A percentile compares a stretch with the other conserved stretches of the same genome.
Evolutionary conservation across 2,329 filamentous ascomycete species (phyloP).

Genomic region (Rugonectria rugulosa): DNA sequence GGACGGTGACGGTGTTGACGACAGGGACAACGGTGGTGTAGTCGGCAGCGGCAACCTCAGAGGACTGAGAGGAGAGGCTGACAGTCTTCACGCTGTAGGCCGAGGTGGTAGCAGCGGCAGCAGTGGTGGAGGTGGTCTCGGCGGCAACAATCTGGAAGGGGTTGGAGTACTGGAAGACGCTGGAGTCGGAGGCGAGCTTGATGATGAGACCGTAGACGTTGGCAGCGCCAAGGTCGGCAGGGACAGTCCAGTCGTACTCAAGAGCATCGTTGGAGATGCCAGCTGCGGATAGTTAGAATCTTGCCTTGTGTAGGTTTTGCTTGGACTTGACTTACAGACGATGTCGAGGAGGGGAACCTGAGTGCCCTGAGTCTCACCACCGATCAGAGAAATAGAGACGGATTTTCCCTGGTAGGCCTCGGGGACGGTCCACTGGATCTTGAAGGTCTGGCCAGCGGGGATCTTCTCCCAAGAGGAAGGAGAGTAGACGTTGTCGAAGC

Average conservation of each 20-base stretch:
- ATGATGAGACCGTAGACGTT: constrained; percentile 67
- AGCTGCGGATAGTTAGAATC: constrained; percentile 43
- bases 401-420: constrained; percentile 51
- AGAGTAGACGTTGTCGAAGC: constrained; percentile 62
- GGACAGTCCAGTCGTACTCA: constrained; percentile 60
- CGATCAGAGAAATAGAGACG: constrained; percentile 63
- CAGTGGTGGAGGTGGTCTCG: constrained; percentile 32
- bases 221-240: constrained; percentile 51
- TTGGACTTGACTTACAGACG: constrained; percentile 56
- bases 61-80: constrained; percentile 34
- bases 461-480: constrained; percentile 55
- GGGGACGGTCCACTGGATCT: constrained; percentile 59
- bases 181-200: constrained; percentile 54
- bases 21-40: constrained; percentile 37
- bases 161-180: constrained; percentile 68
- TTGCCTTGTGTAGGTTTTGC: neutral
- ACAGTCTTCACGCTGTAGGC: constrained; percentile 42
- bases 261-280: constrained; percentile 55
- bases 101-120: constrained; percentile 28
- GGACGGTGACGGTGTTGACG: constrained; percentile 26
- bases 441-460: constrained; percentile 56
- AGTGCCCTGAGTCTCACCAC: constrained; percentile 53
- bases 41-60: constrained; percentile 12
- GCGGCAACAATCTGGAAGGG: constrained; percentile 61
- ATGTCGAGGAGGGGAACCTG: constrained; percentile 54